A percentile compares a stretch with the other conserved stretches of the same genome.
Conservation (phyloP, 805 yeast species). For the Ascoidea asiatica region DNA sequence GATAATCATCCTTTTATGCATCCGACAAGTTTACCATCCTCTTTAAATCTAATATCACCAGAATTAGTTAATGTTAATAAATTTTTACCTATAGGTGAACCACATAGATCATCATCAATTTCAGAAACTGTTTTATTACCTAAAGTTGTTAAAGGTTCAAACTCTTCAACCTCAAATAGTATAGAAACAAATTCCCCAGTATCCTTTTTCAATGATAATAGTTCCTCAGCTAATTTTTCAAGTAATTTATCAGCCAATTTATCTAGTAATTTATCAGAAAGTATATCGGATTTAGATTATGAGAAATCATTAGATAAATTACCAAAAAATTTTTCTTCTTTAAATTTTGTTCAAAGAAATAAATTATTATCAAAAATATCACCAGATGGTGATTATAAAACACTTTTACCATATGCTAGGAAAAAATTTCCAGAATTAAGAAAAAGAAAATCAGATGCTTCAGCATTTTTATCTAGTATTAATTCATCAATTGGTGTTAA, state of each 20-base stretch:
- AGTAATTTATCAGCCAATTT: background rate
- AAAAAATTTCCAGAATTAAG: constrained; percentile 14
- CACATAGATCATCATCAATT: background rate
- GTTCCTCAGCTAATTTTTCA: background rate
- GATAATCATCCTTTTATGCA: too few species aligned
- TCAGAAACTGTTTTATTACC: too few species aligned
- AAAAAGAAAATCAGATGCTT: constrained; percentile 14
- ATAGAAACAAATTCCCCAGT: too few species aligned
- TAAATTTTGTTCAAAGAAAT: constrained; percentile 51
- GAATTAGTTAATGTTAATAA: background rate
- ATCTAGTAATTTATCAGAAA: constrained; percentile 7
- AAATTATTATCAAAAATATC: constrained; percentile 22
- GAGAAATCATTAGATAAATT: constrained; percentile 20
- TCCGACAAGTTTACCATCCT: background rate
- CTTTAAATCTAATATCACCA: background rate
- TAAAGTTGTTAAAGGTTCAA: too few species aligned
- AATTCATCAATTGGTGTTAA: background rate
- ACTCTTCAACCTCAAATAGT: too few species aligned
- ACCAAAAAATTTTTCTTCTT: constrained; percentile 38
- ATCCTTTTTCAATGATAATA: background rate
- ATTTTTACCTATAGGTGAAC: too few species aligned
- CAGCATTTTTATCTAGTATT: constrained; percentile 16
- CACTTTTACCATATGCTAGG: constrained; percentile 17
- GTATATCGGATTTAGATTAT: constrained; percentile 5
- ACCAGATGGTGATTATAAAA: constrained; percentile 22